phyloP scores from a whole-genome alignment of 129 eudicot genomes.

The Scalesia atractyloides region DNA sequence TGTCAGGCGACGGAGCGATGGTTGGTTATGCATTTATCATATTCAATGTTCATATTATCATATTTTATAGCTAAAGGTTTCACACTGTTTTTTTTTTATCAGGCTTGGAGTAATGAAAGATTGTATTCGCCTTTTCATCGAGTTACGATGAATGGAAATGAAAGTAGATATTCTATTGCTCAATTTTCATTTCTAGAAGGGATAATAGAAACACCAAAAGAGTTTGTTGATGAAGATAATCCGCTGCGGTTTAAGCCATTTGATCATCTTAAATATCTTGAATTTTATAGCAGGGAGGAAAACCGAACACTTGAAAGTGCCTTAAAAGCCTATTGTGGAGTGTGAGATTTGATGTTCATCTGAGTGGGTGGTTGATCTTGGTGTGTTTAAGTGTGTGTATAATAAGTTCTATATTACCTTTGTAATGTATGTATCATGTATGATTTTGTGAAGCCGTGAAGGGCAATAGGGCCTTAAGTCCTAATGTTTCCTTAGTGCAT shows the following conservation, averaged over 20 bases:
- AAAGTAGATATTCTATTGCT: constrained; percentile 62
- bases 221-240: constrained; percentile 67
- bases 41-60: background rate
- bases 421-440: constrained; percentile 2
- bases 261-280: constrained; percentile 62
- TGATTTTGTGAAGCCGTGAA: constrained; percentile 29
- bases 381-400: background rate
- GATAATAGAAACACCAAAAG: constrained; percentile 63
- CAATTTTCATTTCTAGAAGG: constrained; percentile 69
- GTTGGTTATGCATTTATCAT: constrained; percentile 24
- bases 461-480: background rate
- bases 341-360: constrained; percentile 31
- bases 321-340: constrained; percentile 56
- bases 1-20: constrained; percentile 78
- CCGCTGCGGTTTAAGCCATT: constrained; percentile 70
- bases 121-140: constrained; percentile 66
- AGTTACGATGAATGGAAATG: constrained; percentile 68
- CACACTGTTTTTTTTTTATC: background rate
- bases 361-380: constrained; percentile 1
- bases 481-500: background rate
- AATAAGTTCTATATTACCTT: constrained; percentile 4
- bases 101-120: constrained; percentile 89
- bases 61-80: background rate
- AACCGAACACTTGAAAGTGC: constrained; percentile 58
- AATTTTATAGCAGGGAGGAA: constrained; percentile 55